Evolutionary conservation across 345 rosid genomes (phyloP).

Genomic region (Acer negundo): DNA sequence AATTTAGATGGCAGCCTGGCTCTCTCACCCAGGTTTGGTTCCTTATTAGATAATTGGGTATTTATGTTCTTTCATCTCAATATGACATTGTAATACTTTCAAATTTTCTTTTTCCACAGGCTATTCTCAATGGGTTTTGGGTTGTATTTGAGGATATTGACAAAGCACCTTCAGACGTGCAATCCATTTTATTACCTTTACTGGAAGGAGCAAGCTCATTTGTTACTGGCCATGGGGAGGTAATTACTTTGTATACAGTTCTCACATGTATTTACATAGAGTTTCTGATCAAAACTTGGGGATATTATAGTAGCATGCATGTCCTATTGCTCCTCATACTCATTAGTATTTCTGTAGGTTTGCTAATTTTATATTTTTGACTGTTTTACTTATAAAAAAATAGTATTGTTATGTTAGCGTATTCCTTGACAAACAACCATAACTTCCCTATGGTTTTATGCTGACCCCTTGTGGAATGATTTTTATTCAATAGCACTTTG

Average conservation of each 20-base stretch:
- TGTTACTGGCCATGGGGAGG: constrained; percentile 80
- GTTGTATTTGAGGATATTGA: constrained; percentile 95
- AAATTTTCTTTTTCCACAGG: constrained; percentile 44
- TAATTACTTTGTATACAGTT: constrained; percentile 18
- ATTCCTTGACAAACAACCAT: neutral
- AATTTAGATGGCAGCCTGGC: constrained; percentile 98
- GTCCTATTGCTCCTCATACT: neutral
- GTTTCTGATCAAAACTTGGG: neutral
- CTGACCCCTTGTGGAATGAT: neutral
- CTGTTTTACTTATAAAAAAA: too few species aligned
- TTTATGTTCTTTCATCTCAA: constrained; percentile 2
- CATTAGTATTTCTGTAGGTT: neutral
- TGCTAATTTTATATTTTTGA: neutral
- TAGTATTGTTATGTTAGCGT: neutral
- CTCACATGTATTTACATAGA: neutral
- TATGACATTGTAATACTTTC: neutral
- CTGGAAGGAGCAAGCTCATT: constrained; percentile 78
- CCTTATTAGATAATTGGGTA: neutral
- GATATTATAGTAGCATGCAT: neutral
- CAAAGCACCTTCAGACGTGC: constrained; percentile 89
- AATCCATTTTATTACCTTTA: constrained; percentile 75
- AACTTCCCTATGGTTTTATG: neutral
- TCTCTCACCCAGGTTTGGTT: constrained; percentile 86
- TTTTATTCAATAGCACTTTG: neutral
- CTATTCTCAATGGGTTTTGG: constrained; percentile 82